These are phyloP conservation scores for Corymbia calophylla DNA, from an alignment of 441 rosid species.

Conservation along the genomic window DNA sequence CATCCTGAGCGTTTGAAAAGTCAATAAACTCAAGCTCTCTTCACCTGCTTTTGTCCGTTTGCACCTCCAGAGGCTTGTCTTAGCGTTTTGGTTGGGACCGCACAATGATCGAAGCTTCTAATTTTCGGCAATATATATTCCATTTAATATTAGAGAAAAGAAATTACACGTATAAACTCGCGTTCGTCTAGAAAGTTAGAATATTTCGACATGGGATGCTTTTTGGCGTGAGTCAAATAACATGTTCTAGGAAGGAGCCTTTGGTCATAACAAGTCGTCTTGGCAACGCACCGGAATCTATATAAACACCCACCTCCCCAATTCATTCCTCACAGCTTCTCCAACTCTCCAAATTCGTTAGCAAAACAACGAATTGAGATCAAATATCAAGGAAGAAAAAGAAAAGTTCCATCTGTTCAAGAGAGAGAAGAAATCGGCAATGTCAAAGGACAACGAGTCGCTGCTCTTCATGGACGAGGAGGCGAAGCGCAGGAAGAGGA, in stretches of 20 bases:
- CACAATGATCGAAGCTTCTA: not conserved
- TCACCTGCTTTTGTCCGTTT: not conserved
- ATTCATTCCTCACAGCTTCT: not conserved
- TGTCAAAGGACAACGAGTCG: not conserved
- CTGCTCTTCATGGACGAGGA: not conserved
- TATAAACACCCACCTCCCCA: not conserved
- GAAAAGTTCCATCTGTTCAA: not conserved
- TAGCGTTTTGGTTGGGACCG: not conserved
- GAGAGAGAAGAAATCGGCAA: not conserved
- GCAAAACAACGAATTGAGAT: not conserved
- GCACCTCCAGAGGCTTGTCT: not conserved
- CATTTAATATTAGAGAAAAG: not conserved
- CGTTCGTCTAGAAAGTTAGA: not conserved
- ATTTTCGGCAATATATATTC: not conserved
- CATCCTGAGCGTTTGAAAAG: not conserved
- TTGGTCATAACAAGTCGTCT: not conserved
- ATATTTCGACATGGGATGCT: not conserved
- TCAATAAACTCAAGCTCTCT: not conserved
- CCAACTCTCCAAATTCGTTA: not conserved
- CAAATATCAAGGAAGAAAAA: not conserved
- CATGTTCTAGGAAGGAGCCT: not conserved
- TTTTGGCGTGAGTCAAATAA: not conserved
- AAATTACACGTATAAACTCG: not conserved
- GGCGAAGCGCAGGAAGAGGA: constrained; percentile 1
- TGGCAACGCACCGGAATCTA: not conserved